Conservation (phyloP, 148 eudicot species). For the Vaccinium darrowii region DNA sequence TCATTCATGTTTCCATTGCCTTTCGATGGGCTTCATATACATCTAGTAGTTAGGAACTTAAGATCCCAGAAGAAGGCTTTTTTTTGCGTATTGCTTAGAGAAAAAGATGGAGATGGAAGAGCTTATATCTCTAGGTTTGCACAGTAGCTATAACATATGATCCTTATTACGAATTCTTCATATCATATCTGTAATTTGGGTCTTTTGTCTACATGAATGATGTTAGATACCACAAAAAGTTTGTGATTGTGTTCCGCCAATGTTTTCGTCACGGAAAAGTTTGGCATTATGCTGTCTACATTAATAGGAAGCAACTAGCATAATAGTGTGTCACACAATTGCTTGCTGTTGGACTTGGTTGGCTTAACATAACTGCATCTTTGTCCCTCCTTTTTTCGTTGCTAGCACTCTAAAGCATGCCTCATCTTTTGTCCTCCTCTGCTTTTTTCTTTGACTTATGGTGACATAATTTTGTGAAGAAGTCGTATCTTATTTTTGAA, state of each 20-base stretch:
- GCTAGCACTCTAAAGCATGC: neutral
- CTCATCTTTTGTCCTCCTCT: neutral
- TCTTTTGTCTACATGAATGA: neutral
- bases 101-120: too few species aligned
- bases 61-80: too few species aligned
- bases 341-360: neutral
- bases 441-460: neutral
- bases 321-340: neutral
- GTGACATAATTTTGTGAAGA: constrained; percentile 2
- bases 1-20: too few species aligned
- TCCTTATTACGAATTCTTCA: too few species aligned
- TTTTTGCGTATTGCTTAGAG: too few species aligned
- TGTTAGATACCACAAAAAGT: neutral
- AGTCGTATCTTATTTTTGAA: constrained; percentile 8
- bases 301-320: neutral
- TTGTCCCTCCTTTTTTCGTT: neutral
- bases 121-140: too few species aligned
- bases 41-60: too few species aligned
- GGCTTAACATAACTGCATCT: neutral
- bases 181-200: too few species aligned
- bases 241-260: neutral
- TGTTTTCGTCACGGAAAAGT: neutral
- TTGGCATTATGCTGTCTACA: neutral
- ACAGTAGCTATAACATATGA: too few species aligned
- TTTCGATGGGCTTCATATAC: too few species aligned